Evolutionary conservation across 805 yeast species (phyloP).

Genomic region (Isabelozyma pseudorhagii): DNA sequence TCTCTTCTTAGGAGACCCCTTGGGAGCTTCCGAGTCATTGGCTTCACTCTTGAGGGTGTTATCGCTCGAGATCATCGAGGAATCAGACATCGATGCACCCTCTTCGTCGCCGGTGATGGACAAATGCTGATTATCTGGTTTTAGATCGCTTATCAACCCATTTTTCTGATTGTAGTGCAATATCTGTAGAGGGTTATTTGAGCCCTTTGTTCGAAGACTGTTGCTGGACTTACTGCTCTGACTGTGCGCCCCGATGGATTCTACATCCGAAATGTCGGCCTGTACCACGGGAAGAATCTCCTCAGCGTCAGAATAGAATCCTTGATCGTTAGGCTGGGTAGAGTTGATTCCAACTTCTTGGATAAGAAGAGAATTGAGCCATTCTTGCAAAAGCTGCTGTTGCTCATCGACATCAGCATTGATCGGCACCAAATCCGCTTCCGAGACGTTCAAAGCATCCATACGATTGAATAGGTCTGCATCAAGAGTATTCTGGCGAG

Average conservation of each 20-base stretch:
- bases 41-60: conserved; percentile 1
- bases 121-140: background rate
- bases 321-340: conserved; percentile 33
- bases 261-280: conserved; percentile 29
- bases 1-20: conserved; percentile 4
- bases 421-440: conserved; percentile 4
- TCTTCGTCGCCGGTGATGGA: conserved; percentile 9
- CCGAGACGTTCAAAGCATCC: conserved; percentile 5
- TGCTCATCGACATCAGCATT: conserved; percentile 7
- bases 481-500: conserved; percentile 3
- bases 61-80: conserved; percentile 11
- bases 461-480: conserved; percentile 3
- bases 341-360: conserved; percentile 13
- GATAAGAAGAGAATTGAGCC: conserved; percentile 27
- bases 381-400: conserved; percentile 13
- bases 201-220: background rate
- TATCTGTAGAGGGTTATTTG: background rate
- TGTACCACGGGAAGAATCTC: conserved; percentile 1
- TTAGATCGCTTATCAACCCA: background rate
- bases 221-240: background rate
- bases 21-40: conserved; percentile 12
- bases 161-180: background rate
- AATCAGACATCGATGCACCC: conserved; percentile 16
- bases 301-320: conserved; percentile 26
- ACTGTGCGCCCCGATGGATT: conserved; percentile 11